Conservation (phyloP, 352 stramenopile genomes). For the Phytophthora boehmeriae region DNA sequence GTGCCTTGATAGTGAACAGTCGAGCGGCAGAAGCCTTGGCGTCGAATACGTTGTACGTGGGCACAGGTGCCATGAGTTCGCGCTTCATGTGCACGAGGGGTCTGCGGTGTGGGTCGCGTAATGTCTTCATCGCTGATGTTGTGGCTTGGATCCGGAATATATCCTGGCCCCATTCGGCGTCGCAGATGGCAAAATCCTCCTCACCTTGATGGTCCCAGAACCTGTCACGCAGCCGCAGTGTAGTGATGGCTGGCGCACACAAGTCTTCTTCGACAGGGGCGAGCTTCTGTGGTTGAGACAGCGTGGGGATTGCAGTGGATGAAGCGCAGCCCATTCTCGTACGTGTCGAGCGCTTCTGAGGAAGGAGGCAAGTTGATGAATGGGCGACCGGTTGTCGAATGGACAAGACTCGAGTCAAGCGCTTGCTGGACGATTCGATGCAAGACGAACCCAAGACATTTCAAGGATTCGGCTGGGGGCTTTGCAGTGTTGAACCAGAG, state of each 20-base stretch:
- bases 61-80: constrained; percentile 37
- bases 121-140: constrained; percentile 42
- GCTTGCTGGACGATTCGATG: constrained; percentile 8
- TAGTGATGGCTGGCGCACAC: constrained; percentile 36
- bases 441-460: constrained; percentile 13
- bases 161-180: constrained; percentile 34
- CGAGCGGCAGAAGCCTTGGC: constrained; percentile 34
- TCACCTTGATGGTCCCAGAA: constrained; percentile 35
- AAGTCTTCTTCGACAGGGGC: constrained; percentile 24
- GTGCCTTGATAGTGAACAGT: constrained; percentile 43
- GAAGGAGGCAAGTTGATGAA: constrained; percentile 27
- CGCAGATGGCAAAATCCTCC: constrained; percentile 43
- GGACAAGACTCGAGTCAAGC: constrained; percentile 7
- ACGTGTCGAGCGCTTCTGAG: constrained; percentile 3
- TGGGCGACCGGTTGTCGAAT: constrained; percentile 7
- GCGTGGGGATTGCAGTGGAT: constrained; percentile 32
- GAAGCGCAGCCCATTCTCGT: constrained; percentile 48
- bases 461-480: constrained; percentile 21
- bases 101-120: constrained; percentile 27
- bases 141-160: constrained; percentile 44
- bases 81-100: constrained; percentile 50
- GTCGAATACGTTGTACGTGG: constrained; percentile 46
- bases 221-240: constrained; percentile 40
- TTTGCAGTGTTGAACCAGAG: constrained; percentile 14
- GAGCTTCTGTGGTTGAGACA: constrained; percentile 26